Conservation (phyloP, 768 basidiomycete species). For the Brasilioporus rufonigricans region DNA sequence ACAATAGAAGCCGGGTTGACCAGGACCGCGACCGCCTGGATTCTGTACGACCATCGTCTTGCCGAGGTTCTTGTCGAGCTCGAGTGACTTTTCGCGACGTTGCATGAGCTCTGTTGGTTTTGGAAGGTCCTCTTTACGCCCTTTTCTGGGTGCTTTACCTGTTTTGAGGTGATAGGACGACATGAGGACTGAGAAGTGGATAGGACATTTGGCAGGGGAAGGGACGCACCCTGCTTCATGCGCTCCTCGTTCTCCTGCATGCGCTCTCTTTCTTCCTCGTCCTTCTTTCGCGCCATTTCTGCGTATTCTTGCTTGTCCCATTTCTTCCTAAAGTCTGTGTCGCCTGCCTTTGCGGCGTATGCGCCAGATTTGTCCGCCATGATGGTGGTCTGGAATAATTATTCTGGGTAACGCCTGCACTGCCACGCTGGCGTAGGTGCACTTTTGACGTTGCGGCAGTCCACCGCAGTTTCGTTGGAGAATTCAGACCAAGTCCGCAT, state of each 20-base stretch:
- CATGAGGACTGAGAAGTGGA: neutral
- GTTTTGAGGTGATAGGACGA: neutral
- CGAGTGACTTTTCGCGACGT: slow-evolving; percentile 77
- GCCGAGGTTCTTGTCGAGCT: slow-evolving; percentile 90
- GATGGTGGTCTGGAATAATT: neutral
- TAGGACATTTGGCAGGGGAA: neutral
- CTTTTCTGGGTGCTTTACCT: slow-evolving; percentile 83
- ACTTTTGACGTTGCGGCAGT: neutral
- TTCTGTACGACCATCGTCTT: slow-evolving; percentile 96
- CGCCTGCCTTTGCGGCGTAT: slow-evolving; percentile 40
- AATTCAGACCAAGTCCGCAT: slow-evolving; percentile 2
- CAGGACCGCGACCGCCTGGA: slow-evolving; percentile 76
- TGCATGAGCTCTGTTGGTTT: slow-evolving; percentile 95
- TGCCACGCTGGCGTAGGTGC: neutral
- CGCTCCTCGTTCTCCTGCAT: slow-evolving; percentile 87
- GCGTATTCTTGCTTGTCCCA: slow-evolving; percentile 96
- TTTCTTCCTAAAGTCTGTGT: slow-evolving; percentile 82
- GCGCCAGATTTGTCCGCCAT: slow-evolving; percentile 36
- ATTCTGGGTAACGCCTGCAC: too few relatives aligned
- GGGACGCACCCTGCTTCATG: slow-evolving; percentile 68
- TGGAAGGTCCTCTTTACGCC: slow-evolving; percentile 69
- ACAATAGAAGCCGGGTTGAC: slow-evolving; percentile 93
- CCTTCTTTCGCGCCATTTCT: slow-evolving; percentile 79
- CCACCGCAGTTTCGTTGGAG: neutral
- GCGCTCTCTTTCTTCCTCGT: slow-evolving; percentile 73